Percentiles rank a stretch among this genome's conserved stretches.
These are phyloP conservation scores for Boletus rubroflammeus DNA, from an alignment of 768 basidiomycete genomes.

Conservation along the genomic window DNA sequence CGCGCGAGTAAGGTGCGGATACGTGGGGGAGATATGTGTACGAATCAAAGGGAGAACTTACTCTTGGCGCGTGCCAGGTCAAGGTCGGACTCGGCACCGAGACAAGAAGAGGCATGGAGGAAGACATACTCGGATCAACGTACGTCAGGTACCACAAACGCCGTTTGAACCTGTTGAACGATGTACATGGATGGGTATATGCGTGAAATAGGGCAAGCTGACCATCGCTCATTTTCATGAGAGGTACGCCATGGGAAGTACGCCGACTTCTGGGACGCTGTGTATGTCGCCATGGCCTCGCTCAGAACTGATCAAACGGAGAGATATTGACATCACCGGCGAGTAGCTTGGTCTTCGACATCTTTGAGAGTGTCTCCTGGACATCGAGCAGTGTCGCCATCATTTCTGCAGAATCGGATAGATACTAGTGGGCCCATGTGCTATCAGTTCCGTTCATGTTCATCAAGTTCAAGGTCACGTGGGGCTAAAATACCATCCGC, in stretches of 20 bases:
- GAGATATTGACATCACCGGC: neutral
- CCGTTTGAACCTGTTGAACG: no score
- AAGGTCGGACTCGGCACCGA: neutral
- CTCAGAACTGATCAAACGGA: no score
- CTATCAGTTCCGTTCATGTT: no score
- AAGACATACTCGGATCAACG: neutral
- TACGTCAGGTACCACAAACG: neutral
- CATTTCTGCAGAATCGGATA: no score
- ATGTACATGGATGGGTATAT: no score
- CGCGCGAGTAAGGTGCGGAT: no score
- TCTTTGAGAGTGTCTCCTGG: neutral
- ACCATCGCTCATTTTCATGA: no score
- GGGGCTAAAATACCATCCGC: neutral
- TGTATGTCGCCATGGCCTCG: neutral
- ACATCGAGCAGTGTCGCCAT: no score
- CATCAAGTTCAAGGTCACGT: constrained; percentile 5
- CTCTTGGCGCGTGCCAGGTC: neutral
- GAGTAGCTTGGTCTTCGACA: neutral
- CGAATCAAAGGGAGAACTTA: neutral
- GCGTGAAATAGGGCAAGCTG: no score
- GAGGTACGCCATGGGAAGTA: no score
- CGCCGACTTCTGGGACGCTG: neutral
- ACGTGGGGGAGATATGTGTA: neutral
- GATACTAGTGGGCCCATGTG: no score
- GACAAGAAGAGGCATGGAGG: neutral